Base-by-base conservation (phyloP, 2,329 filamentous ascomycete species). In the Talaromyces sp. region DNA sequence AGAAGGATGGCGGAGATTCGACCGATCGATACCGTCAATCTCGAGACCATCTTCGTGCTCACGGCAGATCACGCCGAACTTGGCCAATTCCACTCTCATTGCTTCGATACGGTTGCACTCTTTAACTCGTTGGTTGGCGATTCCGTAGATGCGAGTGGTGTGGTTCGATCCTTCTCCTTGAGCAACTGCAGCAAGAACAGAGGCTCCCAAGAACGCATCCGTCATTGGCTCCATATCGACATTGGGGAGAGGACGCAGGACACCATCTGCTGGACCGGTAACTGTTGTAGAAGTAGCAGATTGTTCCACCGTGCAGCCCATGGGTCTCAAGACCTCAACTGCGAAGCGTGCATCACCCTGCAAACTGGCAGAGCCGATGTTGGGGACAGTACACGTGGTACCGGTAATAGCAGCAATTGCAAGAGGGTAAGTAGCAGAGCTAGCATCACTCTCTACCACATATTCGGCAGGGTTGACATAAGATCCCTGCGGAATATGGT, bases 141-240 rank as follows among this genome's bases (percentile, higher is more conserved):
- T 99, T 56, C 95, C 95, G 17, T 88, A 89, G 66, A 99, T 98
- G 60, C 86, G 86, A 0, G 95, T 99, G 2, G 86, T 88, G 53
- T 79, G 79, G 42, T 81, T 83, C 9, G 76, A 73, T 57, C 78
- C 79, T 57, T 87, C 87, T 1, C 91, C 91, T 15, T 84, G 86
- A 10, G 93, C 92, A 51, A 96, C 91, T 39, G 95, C 95, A 28
- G 92, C 95, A 54, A 99, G 83, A 4, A 96, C 92, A 1, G 92
- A 96, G 19, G 95, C 95, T 4, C 93, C 97, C 58, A 99, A 82
- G 81, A 99, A 99, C 55, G 95, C 95, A 76, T 99, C 95, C 0
- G 95, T 99, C 95, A 99, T 99, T 1, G 93, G 90, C 75, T 98
- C 95, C 95, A 99, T 99, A 71, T 99, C 93, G 30, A 99, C 87